Base-by-base conservation (phyloP, 495 filamentous ascomycete genomes). In the Acidomyces sp. region DNA sequence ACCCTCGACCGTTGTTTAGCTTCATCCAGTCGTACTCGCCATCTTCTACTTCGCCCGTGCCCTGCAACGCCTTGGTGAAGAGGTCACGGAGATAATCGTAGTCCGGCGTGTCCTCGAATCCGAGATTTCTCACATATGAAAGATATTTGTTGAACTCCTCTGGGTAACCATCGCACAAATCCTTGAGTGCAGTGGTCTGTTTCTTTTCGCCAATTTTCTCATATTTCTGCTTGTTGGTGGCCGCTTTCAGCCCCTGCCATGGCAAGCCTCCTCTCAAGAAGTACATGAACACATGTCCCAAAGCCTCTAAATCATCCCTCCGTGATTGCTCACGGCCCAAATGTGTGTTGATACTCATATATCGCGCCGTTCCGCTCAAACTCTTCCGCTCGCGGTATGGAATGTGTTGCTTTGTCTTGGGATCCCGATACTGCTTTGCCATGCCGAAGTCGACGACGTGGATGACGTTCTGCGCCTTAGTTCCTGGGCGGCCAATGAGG, bases 21-120 rank as follows among this genome's bases (percentile, higher is more conserved):
- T 94, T 95, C 92, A 96, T 95, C 90, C 90, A 99, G 62, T 99
- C 90, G 58, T 96, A 99, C 57, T 99, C 92, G 45, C 92, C 90
- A 66, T 99, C 90, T 53, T 99, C 90, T 10, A 95, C 80, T 49
- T 93, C 86, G 27, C 87, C 86, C 4, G 81, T 81, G 47, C 85
- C 83, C 71, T 94, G 93, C 31, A 96, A 71, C n/a, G 90, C 85
- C 61, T 93, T 81, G 2, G 90, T 93, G 68, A 99, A 87, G 22
- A 99, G 75, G 50, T 95, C 90, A 20, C 90, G 82, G 29, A 96
- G 76, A 59, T 93, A 93, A 57, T 99, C 90, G 66, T 99, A 99
- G 68, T 99, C 90, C 7, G 90, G 90, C 6, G 85, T 93, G 56
- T 99, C 90, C 61, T 99, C 90, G 56, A 99, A 99, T 26, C 90